phyloP scores from a whole-genome alignment of 2,329 filamentous ascomycete species.

The Sclerotinia glacialis region DNA sequence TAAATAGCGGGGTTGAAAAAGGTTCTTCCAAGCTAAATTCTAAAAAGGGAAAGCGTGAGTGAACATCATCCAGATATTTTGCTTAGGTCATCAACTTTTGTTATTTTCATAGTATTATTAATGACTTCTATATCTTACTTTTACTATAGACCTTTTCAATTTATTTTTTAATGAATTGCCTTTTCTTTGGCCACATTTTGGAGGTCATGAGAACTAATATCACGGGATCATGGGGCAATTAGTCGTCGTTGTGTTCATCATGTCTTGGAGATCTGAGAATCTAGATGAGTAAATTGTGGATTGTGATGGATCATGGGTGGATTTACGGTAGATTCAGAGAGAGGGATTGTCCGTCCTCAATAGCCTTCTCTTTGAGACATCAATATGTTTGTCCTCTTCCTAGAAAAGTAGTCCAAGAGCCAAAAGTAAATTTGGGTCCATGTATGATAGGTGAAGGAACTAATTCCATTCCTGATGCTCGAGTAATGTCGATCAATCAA shows the following conservation, averaged over 20 bases:
- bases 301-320: no score
- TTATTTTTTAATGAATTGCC: neutral
- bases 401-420: no score
- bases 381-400: no score
- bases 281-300: constrained; percentile 1
- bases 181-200: neutral
- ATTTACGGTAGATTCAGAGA: no score
- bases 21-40: neutral
- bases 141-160: neutral
- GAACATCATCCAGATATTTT: neutral
- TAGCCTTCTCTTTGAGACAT: no score
- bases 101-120: no score
- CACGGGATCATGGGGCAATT: constrained; percentile 9
- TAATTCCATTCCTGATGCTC: no score
- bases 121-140: neutral
- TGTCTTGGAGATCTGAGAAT: constrained; percentile 7
- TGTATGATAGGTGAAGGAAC: no score
- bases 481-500: no score
- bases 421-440: neutral
- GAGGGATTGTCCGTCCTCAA: no score
- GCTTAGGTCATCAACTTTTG: neutral
- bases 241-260: neutral
- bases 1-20: constrained; percentile 9
- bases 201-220: constrained; percentile 12
- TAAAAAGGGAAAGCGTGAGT: neutral